Percentiles rank a stretch among this genome's conserved stretches.
These are phyloP conservation scores for Aristolochia contorta DNA, from an alignment of 164 flowering plant genomes.

Conservation along the genomic window DNA sequence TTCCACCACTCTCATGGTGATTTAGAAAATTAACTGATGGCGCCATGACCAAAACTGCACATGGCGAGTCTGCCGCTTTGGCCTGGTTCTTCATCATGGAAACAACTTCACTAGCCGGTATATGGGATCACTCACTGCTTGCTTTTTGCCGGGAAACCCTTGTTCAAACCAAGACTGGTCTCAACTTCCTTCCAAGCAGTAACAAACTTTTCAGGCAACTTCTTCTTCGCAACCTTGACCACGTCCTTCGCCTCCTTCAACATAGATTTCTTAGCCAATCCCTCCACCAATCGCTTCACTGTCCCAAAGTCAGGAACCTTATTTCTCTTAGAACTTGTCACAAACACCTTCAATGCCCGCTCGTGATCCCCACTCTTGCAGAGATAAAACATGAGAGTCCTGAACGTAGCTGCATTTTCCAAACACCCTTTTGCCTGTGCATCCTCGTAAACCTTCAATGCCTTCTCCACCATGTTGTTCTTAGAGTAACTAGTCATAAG, in stretches of 20 bases:
- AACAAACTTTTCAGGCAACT: neutral
- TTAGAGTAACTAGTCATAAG: slow-evolving; percentile 48
- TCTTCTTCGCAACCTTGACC: slow-evolving; percentile 8
- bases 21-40: neutral
- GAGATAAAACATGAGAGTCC: slow-evolving; percentile 38
- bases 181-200: slow-evolving; percentile 6
- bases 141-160: slow-evolving; percentile 43
- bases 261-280: slow-evolving; percentile 38
- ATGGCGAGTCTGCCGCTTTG: too few relatives aligned
- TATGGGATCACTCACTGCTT: slow-evolving; percentile 45
- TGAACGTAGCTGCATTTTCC: slow-evolving; percentile 66
- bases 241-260: slow-evolving; percentile 24
- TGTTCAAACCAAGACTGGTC: slow-evolving; percentile 33
- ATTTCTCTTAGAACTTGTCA: slow-evolving; percentile 39
- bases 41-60: neutral
- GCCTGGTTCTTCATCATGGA: neutral
- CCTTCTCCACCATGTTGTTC: slow-evolving; percentile 52
- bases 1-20: neutral
- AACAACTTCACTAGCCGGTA: neutral
- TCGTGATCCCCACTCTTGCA: slow-evolving; percentile 36
- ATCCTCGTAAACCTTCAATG: slow-evolving; percentile 47
- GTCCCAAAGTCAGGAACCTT: slow-evolving; percentile 59
- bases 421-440: slow-evolving; percentile 34
- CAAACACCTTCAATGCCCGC: slow-evolving; percentile 5
- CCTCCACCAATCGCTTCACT: slow-evolving; percentile 13